Evolutionary conservation across 306 rosid species (phyloP).

Genomic region (Casuarina cunninghamiana): DNA sequence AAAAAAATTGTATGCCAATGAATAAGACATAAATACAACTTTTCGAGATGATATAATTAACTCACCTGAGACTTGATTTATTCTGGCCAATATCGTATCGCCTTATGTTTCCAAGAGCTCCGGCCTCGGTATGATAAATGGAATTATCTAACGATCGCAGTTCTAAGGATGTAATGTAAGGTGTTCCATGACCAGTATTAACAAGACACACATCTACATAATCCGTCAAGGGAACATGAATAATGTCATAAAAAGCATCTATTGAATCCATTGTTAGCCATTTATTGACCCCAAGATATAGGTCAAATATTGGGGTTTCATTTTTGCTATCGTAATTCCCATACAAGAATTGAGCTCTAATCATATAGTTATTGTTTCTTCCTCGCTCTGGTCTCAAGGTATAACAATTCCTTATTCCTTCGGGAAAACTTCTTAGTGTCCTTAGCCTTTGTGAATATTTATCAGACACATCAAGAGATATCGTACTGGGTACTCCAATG

Average conservation of each 20-base stretch:
- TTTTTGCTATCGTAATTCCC: slow-evolving; percentile 43
- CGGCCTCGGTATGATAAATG: not conserved
- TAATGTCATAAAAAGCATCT: slow-evolving; percentile 3
- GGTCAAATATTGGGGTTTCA: slow-evolving; percentile 22
- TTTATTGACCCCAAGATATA: slow-evolving; percentile 40
- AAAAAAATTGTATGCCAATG: too few relatives aligned
- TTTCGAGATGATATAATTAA: not conserved
- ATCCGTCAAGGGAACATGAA: slow-evolving; percentile 30
- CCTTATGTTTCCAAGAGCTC: not conserved
- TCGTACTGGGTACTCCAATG: not conserved
- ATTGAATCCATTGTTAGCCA: slow-evolving; percentile 25
- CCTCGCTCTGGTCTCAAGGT: slow-evolving; percentile 33
- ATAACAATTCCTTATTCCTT: slow-evolving; percentile 47
- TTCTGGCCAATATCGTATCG: slow-evolving; percentile 28
- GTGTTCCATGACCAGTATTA: slow-evolving; percentile 35
- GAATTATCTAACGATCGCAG: slow-evolving; percentile 29
- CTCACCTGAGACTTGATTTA: slow-evolving; percentile 13
- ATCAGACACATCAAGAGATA: too few relatives aligned
- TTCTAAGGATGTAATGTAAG: slow-evolving; percentile 51
- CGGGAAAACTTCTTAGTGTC: slow-evolving; percentile 20
- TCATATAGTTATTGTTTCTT: slow-evolving; percentile 29
- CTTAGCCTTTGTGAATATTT: too few relatives aligned
- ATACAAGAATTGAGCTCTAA: slow-evolving; percentile 41
- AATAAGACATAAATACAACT: too few relatives aligned
- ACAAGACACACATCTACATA: slow-evolving; percentile 44